Evolutionary conservation across 768 basidiomycete species (phyloP).

Genomic region (Phaffia tasmanica): DNA sequence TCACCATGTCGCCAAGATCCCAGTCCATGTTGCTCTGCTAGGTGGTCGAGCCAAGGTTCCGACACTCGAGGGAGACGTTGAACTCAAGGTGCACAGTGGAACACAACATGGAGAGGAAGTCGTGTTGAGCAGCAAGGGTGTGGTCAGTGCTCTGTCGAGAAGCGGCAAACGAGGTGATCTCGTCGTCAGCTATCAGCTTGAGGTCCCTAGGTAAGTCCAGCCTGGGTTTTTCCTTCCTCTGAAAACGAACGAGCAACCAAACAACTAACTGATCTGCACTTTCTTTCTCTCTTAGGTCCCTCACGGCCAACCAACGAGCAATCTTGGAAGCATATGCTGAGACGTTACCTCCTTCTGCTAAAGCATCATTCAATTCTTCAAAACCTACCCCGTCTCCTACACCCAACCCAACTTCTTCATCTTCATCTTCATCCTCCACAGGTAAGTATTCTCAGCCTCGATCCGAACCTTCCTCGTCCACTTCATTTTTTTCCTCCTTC

Average conservation of each 20-base stretch:
- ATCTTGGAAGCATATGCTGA: constrained; percentile 21
- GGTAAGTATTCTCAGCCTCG: not conserved
- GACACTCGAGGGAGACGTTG: constrained; percentile 89
- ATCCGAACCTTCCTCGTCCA: constrained; percentile 4
- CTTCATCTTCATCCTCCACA: constrained; percentile 12
- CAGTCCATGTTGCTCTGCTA: constrained; percentile 80
- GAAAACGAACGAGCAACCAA: not conserved
- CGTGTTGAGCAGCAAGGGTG: constrained; percentile 78
- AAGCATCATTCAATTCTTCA: not conserved
- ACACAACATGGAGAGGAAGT: constrained; percentile 97
- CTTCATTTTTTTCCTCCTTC: constrained; percentile 2
- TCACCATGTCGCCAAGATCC: constrained; percentile 78
- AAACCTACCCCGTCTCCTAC: constrained; percentile 2
- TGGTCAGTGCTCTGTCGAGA: constrained; percentile 50
- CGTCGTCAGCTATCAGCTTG: constrained; percentile 74
- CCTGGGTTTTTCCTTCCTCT: not conserved
- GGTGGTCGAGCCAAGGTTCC: constrained; percentile 86
- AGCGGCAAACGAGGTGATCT: constrained; percentile 53
- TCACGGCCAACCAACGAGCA: constrained; percentile 18
- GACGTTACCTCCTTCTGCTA: constrained; percentile 8
- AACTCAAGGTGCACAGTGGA: constrained; percentile 79
- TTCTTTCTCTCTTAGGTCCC: not conserved
- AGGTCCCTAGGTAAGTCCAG: constrained; percentile 69
- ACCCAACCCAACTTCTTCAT: not conserved
- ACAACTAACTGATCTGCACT: not conserved